Evolutionary conservation across 176 grass and related monocot genomes (phyloP).

Genomic region (Aegilops bicornis): DNA sequence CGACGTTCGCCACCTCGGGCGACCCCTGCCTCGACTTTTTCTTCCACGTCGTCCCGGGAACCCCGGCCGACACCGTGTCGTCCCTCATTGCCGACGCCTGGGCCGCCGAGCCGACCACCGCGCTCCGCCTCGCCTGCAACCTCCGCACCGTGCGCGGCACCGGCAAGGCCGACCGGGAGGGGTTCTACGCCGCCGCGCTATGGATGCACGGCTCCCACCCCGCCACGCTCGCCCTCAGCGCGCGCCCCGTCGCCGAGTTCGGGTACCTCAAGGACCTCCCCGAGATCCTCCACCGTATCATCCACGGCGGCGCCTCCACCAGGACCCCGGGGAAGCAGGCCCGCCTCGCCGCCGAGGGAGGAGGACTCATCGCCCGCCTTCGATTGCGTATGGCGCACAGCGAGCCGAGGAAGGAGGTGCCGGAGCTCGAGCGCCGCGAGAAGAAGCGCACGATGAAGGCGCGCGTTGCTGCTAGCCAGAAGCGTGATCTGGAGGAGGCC

Average conservation of each 20-base stretch:
- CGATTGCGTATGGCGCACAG: not conserved
- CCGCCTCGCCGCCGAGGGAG: too few species aligned
- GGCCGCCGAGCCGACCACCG: conserved; percentile 33
- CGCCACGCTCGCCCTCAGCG: conserved; percentile 39
- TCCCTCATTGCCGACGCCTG: conserved; percentile 44
- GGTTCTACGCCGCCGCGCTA: conserved; percentile 69
- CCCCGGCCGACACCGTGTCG: conserved; percentile 1
- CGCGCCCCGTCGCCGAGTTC: not conserved
- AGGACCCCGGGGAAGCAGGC: too few species aligned
- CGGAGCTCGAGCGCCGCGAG: not conserved
- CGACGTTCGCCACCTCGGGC: conserved; percentile 42
- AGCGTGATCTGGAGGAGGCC: conserved; percentile 8
- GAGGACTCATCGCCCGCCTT: not conserved
- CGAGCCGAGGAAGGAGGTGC: not conserved
- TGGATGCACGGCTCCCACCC: conserved; percentile 72
- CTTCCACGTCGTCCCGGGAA: conserved; percentile 59
- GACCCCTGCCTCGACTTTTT: conserved; percentile 69
- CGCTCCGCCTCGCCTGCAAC: conserved; percentile 51
- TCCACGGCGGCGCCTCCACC: conserved; percentile 28
- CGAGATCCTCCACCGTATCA: conserved; percentile 68
- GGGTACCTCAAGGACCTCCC: conserved; percentile 57
- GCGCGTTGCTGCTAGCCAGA: conserved; percentile 43
- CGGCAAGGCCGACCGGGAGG: conserved; percentile 72
- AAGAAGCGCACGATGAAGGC: conserved; percentile 17
- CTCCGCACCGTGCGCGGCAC: conserved; percentile 68